Conservation (phyloP, 1,284 basidiomycete genomes). For the Apiotrichum mycotoxinovorans region DNA sequence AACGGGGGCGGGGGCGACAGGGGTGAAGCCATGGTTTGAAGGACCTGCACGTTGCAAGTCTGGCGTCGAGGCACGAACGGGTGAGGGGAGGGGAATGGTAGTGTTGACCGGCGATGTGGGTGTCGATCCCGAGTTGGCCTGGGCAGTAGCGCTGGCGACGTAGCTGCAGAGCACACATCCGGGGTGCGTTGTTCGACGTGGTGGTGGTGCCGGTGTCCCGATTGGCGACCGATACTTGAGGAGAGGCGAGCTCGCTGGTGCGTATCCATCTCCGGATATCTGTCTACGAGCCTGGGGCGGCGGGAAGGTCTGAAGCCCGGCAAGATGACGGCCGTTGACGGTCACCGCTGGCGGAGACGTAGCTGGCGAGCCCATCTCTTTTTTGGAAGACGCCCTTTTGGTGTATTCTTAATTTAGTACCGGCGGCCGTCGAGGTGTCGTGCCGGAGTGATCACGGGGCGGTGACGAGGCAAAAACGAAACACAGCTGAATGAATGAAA, state of each 20-base stretch:
- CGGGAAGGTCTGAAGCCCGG: neutral
- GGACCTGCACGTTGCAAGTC: constrained; percentile 14
- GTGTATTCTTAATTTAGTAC: too few relatives aligned
- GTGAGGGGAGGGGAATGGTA: constrained; percentile 13
- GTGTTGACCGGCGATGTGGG: constrained; percentile 5
- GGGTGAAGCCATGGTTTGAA: neutral
- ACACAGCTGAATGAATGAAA: too few relatives aligned
- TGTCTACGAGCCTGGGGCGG: neutral
- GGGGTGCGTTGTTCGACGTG: constrained; percentile 14
- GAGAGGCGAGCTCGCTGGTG: neutral
- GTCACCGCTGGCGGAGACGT: neutral
- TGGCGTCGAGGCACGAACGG: constrained; percentile 12
- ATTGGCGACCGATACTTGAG: neutral
- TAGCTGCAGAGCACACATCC: constrained; percentile 37
- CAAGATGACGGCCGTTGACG: neutral
- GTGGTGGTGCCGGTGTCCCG: neutral
- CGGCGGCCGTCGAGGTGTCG: too few relatives aligned
- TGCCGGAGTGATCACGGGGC: too few relatives aligned
- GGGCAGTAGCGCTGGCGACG: constrained; percentile 22
- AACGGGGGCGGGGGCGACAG: neutral
- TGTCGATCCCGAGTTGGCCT: neutral
- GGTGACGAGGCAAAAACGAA: too few relatives aligned
- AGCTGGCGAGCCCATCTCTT: too few relatives aligned
- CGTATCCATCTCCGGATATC: neutral
- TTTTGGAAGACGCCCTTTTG: too few relatives aligned